Percentiles rank a stretch among this genome's conserved stretches.
Evolutionary conservation across 345 rosid species (phyloP).

Genomic region (Gossypium rotundifolium): DNA sequence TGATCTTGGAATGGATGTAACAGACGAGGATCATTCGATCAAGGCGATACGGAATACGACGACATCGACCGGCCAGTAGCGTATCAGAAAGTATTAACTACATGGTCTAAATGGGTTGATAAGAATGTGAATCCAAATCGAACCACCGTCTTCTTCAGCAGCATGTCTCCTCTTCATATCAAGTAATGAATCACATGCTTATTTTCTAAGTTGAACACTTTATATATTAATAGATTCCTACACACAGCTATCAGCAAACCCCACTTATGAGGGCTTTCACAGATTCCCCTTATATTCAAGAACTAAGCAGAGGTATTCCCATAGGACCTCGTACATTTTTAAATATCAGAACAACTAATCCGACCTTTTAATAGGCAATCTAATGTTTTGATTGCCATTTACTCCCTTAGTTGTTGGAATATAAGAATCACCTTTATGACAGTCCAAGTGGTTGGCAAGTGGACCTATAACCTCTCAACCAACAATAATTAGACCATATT

Average conservation of each 20-base stretch:
- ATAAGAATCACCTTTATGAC: neutral
- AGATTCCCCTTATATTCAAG: too few species aligned
- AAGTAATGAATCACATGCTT: neutral
- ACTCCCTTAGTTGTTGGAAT: neutral
- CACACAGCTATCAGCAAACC: neutral
- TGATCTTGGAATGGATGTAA: slow-evolving; percentile 1
- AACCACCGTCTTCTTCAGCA: slow-evolving; percentile 83
- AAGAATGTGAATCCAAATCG: slow-evolving; percentile 55
- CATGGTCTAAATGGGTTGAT: slow-evolving; percentile 86
- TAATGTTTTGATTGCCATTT: neutral
- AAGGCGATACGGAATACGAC: slow-evolving; percentile 61
- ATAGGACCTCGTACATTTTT: neutral
- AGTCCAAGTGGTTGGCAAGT: neutral
- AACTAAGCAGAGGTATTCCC: too few species aligned
- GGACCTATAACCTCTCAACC: too few species aligned
- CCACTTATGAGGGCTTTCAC: neutral
- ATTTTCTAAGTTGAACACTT: neutral
- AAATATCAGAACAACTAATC: too few species aligned
- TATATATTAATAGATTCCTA: too few species aligned
- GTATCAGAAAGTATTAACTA: slow-evolving; percentile 46
- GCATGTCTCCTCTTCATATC: slow-evolving; percentile 89
- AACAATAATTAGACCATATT: too few species aligned
- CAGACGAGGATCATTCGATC: slow-evolving; percentile 85
- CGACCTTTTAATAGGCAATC: neutral
- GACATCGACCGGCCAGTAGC: slow-evolving; percentile 75